Evolutionary conservation across 2,329 filamentous ascomycete species (phyloP).

Genomic region (Aspergillus unguis): DNA sequence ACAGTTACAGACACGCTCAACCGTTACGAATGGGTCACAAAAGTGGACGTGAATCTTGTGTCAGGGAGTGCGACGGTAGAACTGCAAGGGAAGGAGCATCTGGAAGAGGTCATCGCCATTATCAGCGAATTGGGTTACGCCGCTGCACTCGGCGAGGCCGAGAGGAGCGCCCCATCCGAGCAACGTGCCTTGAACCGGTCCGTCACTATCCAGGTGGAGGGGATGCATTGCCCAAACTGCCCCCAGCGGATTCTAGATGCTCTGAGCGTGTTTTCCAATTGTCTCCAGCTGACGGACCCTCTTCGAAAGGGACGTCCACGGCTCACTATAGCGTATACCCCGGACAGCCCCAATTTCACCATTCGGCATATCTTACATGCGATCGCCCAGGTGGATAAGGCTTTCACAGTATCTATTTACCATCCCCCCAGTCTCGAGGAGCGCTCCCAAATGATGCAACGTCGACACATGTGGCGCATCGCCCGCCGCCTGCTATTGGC

Average conservation of each 20-base stretch:
- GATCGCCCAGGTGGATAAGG: constrained; percentile 58
- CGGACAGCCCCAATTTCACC: background rate
- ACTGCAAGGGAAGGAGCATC: constrained; percentile 46
- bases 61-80: constrained; percentile 49
- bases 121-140: constrained; percentile 65
- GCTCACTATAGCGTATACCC: constrained; percentile 2
- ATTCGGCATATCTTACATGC: constrained; percentile 1
- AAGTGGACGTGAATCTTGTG: constrained; percentile 51
- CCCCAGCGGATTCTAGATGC: background rate
- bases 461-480: constrained; percentile 65
- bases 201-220: background rate
- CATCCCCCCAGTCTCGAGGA: constrained; percentile 83
- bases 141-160: constrained; percentile 63
- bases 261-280: background rate
- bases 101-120: constrained; percentile 45
- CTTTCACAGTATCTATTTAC: constrained; percentile 67
- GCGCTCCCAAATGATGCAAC: constrained; percentile 68
- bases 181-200: background rate
- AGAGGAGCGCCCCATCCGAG: constrained; percentile 63
- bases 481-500: constrained; percentile 69
- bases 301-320: background rate
- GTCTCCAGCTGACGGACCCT: background rate
- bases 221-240: background rate
- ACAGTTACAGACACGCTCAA: constrained; percentile 48
- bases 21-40: constrained; percentile 44